Evolutionary conservation across 2,329 filamentous ascomycete species (phyloP).

Genomic region (Penicillium sp.): DNA sequence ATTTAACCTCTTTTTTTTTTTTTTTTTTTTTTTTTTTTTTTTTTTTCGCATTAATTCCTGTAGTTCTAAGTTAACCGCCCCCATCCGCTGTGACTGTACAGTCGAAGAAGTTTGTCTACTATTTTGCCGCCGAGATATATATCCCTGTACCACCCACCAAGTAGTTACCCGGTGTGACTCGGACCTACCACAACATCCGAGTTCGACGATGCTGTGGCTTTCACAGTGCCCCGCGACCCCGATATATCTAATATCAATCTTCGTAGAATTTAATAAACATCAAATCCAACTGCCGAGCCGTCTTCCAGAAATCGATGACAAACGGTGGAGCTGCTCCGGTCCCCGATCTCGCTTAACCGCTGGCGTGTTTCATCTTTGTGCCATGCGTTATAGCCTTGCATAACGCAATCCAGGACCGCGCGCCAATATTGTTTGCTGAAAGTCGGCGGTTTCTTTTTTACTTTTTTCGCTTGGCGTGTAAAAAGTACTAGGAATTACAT

Average conservation of each 20-base stretch:
- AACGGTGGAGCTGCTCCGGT: background rate
- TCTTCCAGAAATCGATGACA: background rate
- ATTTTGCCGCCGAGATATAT: background rate
- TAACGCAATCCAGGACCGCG: background rate
- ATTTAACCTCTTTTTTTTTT: too few relatives aligned
- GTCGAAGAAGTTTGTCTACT: too few relatives aligned
- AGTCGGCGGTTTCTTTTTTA: background rate
- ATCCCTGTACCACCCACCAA: background rate
- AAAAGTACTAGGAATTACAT: too few relatives aligned
- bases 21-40: too few relatives aligned
- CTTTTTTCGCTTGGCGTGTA: background rate
- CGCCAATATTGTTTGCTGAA: background rate
- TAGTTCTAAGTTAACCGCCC: too few relatives aligned
- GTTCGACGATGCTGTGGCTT: too few relatives aligned
- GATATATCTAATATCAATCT: background rate
- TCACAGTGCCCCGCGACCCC: background rate
- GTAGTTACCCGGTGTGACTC: too few relatives aligned
- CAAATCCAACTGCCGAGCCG: background rate
- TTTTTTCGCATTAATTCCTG: too few relatives aligned
- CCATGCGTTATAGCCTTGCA: slow-evolving; percentile 1
- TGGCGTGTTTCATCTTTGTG: slow-evolving; percentile 5
- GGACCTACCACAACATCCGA: too few relatives aligned
- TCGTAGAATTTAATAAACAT: background rate
- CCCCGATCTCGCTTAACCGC: slow-evolving; percentile 8
- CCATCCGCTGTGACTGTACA: too few relatives aligned